Base-by-base conservation (phyloP, 805 yeast species). In the Sugiyamaella smithiae region DNA sequence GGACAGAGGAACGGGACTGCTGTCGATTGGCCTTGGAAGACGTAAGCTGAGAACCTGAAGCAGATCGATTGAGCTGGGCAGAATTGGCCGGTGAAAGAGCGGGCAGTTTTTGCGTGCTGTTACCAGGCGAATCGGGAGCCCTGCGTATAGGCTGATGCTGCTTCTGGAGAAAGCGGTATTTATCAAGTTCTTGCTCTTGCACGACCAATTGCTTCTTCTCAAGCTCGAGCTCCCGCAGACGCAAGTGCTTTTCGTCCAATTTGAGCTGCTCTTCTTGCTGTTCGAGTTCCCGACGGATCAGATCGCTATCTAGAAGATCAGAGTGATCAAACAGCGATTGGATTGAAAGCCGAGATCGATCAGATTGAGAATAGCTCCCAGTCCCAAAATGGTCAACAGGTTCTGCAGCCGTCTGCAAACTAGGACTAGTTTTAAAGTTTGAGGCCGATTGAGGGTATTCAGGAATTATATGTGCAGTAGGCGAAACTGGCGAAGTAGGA, bases 211-310 rank as follows among this genome's bases (percentile, higher is more conserved):
- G 38, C 38, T 16, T 14, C 12, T 12, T 12, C 22, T 35, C 38
- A 20, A 35, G 38, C 38, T 35, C 38, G 38, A 35, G 19, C 22
- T 35, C 22, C 20, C 22, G 38, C 38, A 14, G 22, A 5, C 22
- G 22, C 19, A 35, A 7, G 11, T 26, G 7, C 29, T 26, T 26
- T 12, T 35, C 38, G 38, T 35, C 38, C 19, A 35, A 20, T 20
- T 35, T 35, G 22, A 35, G 22, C 38, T 35, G 38, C 38, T 16
- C 7, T 7, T 35, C 38, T 19, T 35, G 38, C 22, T 35, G 19
- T 19, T 35, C 38, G 22, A 35, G 38, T 20, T 35, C 38, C 12
- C 7, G 22, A 12, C 19, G 22, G 19, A 35, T 19, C 22, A 35
- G 22, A 14, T 35, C 38, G 38, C 22, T 12, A 19, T 35, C 38